phyloP scores from a whole-genome alignment of 305 asterid genomes.

The Solanum chacoense region DNA sequence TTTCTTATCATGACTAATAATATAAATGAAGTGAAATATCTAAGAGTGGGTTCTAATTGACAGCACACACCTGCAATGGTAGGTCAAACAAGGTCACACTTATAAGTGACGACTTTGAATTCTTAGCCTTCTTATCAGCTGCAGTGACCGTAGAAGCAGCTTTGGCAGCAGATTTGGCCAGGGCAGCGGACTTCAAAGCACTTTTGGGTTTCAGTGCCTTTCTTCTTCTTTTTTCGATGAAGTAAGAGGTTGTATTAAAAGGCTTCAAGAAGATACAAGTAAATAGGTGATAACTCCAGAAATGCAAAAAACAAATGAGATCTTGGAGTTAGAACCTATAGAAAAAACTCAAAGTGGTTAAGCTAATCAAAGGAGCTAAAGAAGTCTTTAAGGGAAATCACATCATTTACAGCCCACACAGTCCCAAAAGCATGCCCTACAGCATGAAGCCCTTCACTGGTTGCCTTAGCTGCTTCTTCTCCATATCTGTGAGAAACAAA shows the following conservation, averaged over 20 bases:
- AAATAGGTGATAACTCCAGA: neutral
- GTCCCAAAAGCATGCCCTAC: neutral
- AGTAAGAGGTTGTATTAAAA: neutral
- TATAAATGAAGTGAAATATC: neutral
- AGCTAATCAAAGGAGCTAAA: neutral
- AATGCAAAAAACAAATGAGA: neutral
- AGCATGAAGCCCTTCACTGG: neutral
- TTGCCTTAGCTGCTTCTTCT: neutral
- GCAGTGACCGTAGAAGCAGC: neutral
- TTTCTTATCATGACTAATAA: neutral
- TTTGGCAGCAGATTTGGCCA: neutral
- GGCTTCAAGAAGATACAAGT: neutral
- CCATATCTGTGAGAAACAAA: neutral
- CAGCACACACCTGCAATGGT: neutral
- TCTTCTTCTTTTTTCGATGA: neutral
- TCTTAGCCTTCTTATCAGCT: neutral
- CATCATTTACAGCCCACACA: neutral
- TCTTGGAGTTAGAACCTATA: neutral
- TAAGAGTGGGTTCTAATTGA: neutral
- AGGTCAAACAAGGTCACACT: neutral
- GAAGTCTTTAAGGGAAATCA: neutral
- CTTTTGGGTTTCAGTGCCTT: neutral
- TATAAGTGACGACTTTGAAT: neutral
- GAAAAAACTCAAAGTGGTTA: neutral
- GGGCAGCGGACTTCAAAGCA: neutral